phyloP scores from a whole-genome alignment of 1,284 basidiomycete species.

The Ganoderma meredithae region DNA sequence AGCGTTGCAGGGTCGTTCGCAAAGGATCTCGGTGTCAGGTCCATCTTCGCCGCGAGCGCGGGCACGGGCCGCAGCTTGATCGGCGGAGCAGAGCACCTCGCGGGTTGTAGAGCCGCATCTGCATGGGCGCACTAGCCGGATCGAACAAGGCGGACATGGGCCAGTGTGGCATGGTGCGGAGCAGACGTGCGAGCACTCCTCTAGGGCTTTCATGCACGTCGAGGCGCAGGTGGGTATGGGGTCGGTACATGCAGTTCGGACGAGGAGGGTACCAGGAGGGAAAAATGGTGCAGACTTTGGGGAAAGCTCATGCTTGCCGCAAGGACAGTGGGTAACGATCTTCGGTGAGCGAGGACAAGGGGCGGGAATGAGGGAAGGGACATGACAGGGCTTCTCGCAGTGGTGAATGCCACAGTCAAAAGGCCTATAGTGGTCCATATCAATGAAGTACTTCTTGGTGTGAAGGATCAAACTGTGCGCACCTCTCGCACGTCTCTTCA shows the following conservation, averaged over 20 bases:
- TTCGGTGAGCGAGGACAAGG: slow-evolving; percentile 80
- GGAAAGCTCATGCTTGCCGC: slow-evolving; percentile 71
- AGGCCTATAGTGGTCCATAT: slow-evolving; percentile 46
- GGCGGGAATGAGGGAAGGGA: slow-evolving; percentile 64
- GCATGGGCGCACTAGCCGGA: slow-evolving; percentile 75
- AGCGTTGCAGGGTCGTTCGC: slow-evolving; percentile 78
- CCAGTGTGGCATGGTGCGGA: slow-evolving; percentile 63
- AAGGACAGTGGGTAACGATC: slow-evolving; percentile 79
- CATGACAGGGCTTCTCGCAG: slow-evolving; percentile 77
- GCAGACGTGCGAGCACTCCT: slow-evolving; percentile 76
- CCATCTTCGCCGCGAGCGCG: slow-evolving; percentile 37
- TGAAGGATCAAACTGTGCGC: slow-evolving; percentile 24
- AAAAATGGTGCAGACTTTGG: slow-evolving; percentile 43
- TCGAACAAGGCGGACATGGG: slow-evolving; percentile 78
- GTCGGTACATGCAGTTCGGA: slow-evolving; percentile 71
- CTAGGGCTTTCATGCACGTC: slow-evolving; percentile 70
- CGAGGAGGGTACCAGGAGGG: slow-evolving; percentile 43
- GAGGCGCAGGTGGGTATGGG: slow-evolving; percentile 83
- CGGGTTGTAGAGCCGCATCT: slow-evolving; percentile 78
- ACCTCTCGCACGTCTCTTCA: slow-evolving; percentile 67
- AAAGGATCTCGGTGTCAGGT: slow-evolving; percentile 67
- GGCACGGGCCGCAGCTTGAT: slow-evolving; percentile 38
- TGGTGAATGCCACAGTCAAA: slow-evolving; percentile 82
- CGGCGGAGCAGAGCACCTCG: slow-evolving; percentile 57
- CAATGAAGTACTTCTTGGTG: slow-evolving; percentile 6